These are phyloP conservation scores for Podospora pseudoanserina DNA, from an alignment of 495 filamentous ascomycete species.

Conservation along the genomic window DNA sequence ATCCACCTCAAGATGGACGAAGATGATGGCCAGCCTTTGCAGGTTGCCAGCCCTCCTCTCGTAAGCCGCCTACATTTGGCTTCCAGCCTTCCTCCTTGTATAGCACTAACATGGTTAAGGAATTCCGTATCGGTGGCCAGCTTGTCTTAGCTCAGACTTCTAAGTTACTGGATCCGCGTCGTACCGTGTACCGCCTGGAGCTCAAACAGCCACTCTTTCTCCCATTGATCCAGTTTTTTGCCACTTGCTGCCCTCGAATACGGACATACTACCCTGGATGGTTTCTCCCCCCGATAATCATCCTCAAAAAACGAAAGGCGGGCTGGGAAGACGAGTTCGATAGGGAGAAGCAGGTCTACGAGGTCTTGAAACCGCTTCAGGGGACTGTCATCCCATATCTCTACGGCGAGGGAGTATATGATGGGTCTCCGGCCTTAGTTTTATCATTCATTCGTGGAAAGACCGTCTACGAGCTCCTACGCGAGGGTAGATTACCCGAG, in stretches of 20 bases:
- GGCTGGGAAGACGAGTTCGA: slow-evolving; percentile 10
- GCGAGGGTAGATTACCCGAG: too few species aligned
- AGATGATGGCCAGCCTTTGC: slow-evolving; percentile 1
- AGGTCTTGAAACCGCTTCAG: slow-evolving; percentile 10
- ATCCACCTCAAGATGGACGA: slow-evolving; percentile 1
- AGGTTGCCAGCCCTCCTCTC: background rate
- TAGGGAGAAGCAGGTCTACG: slow-evolving; percentile 11
- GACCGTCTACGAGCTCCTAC: too few species aligned
- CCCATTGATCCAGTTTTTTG: slow-evolving; percentile 2
- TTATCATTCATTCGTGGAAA: background rate
- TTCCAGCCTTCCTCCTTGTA: background rate
- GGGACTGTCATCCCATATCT: slow-evolving; percentile 7
- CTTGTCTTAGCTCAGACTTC: slow-evolving; percentile 6
- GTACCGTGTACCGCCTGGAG: slow-evolving; percentile 10
- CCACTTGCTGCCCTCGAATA: slow-evolving; percentile 1
- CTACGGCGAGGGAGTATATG: slow-evolving; percentile 12
- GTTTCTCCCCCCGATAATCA: slow-evolving; percentile 5
- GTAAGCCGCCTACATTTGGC: slow-evolving; percentile 3
- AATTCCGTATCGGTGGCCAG: slow-evolving; percentile 10
- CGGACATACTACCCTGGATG: slow-evolving; percentile 1
- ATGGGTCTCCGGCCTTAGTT: slow-evolving; percentile 5
- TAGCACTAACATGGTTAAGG: slow-evolving; percentile 5
- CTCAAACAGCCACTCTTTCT: slow-evolving; percentile 7
- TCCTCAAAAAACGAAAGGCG: slow-evolving; percentile 5
- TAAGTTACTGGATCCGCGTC: background rate